These are phyloP conservation scores for Globisporangium apiculatum DNA, from an alignment of 352 stramenopile species.

Conservation along the genomic window DNA sequence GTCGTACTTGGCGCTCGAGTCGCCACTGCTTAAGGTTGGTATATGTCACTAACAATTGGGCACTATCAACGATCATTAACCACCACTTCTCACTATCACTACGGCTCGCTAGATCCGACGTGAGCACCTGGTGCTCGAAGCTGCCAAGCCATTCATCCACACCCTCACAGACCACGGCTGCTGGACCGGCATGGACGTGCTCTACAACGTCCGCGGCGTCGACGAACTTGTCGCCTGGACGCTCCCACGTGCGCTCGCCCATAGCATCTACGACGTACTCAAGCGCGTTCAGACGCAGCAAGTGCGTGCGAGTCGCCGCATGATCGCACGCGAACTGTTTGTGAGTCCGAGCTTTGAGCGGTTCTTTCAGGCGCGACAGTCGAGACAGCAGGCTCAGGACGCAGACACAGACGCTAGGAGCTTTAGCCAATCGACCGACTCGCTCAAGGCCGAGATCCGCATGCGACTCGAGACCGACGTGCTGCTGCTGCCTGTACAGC, in stretches of 20 bases:
- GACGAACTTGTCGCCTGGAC: slow-evolving; percentile 48
- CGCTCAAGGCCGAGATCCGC: slow-evolving; percentile 19
- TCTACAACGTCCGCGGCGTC: slow-evolving; percentile 41
- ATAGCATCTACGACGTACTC: slow-evolving; percentile 48
- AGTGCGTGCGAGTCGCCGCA: slow-evolving; percentile 28
- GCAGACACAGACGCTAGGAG: too few species aligned
- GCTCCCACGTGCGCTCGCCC: slow-evolving; percentile 35
- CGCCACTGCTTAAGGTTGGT: slow-evolving; percentile 39
- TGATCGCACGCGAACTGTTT: slow-evolving; percentile 31
- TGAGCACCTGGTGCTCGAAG: slow-evolving; percentile 43
- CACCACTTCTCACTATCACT: neutral
- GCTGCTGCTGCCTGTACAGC: slow-evolving; percentile 30
- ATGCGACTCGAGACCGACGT: slow-evolving; percentile 32
- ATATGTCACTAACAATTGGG: neutral
- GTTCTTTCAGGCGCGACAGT: slow-evolving; percentile 18
- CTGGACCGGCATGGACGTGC: slow-evolving; percentile 45
- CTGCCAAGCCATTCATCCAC: slow-evolving; percentile 25
- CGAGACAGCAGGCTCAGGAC: too few species aligned
- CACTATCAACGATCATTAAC: neutral
- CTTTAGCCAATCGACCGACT: neutral
- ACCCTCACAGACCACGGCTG: slow-evolving; percentile 37
- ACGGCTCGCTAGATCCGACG: slow-evolving; percentile 29
- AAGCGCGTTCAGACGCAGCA: slow-evolving; percentile 37
- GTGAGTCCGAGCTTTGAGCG: slow-evolving; percentile 35
- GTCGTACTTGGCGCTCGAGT: slow-evolving; percentile 27